Base-by-base conservation (phyloP, 2,329 filamentous ascomycete genomes). In the Aureobasidium sp. region DNA sequence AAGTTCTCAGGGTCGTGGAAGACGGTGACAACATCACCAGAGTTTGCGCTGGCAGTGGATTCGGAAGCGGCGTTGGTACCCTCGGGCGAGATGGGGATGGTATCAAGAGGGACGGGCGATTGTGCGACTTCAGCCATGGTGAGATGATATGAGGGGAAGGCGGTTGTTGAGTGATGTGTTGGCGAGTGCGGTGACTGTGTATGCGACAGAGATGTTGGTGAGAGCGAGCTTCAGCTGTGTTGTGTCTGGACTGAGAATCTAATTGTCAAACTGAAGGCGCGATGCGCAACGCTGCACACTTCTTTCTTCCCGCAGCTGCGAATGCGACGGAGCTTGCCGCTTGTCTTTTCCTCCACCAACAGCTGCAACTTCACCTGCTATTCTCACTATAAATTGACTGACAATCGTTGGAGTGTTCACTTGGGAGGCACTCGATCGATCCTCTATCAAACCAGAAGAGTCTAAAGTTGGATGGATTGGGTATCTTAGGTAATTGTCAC, bases 1-100 rank as follows among this genome's bases (percentile, higher is more conserved):
- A 99, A 99, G 62, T 99, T 97, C 68, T 97, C 89, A 70, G 94
- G 89, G 79, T 97, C 91, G 75, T 99, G 92, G 81, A 99, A 99
- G 69, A 99, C 93, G 51, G 94, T 99, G 71, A 96, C 83, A 57
- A 89, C 81, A 73, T 92, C 87, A 65, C 72, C 70, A 67, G 77
- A 76, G 66, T 69, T 67, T 64, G 70, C 68, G 41, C 77, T 62
- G 29, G 65, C 68, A 61, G 71, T 70, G 37, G 74, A 71, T 66
- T 78, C 75, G 61, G 79, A 75, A 64, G 77, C 72, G 62, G 81
- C 77, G 66, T 75, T 73, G 67, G 70, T 76, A 65, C 73, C 76
- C 44, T 78, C 74, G 47, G 80, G 81, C 22, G 81, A 82, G 72
- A 83, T 79, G 60, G 81, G 81, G 59, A 83, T 83, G 48, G 80